phyloP scores from a whole-genome alignment of 2,329 filamentous ascomycete species.

The Cryphonectria nitschkei region DNA sequence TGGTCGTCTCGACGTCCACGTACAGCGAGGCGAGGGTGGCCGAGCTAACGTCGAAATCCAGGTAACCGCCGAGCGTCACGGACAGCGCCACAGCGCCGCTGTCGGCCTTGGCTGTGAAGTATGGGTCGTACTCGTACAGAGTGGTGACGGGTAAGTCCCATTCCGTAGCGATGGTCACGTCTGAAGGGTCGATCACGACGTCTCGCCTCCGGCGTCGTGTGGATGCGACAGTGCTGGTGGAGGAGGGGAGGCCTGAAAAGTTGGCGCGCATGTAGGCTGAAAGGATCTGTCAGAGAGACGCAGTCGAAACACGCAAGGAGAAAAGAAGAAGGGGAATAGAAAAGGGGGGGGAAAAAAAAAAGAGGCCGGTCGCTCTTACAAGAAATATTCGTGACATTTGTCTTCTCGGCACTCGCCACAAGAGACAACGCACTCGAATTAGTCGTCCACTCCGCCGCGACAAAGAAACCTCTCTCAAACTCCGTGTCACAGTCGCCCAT shows the following conservation, averaged over 20 bases:
- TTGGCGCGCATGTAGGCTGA: slow-evolving; percentile 24
- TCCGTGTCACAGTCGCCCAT: slow-evolving; percentile 24
- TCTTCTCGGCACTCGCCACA: slow-evolving; percentile 19
- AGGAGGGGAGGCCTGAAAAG: slow-evolving; percentile 20
- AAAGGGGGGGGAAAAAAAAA: too few species aligned
- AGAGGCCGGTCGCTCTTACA: background rate
- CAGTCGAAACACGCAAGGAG: too few species aligned
- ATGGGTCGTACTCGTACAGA: slow-evolving; percentile 29
- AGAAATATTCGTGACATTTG: slow-evolving; percentile 2
- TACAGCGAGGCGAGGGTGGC: slow-evolving; percentile 42
- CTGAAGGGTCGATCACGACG: slow-evolving; percentile 14
- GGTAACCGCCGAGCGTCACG: slow-evolving; percentile 46
- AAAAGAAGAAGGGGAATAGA: too few species aligned
- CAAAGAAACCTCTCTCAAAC: slow-evolving; percentile 24
- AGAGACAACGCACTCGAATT: background rate
- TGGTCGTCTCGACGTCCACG: slow-evolving; percentile 47
- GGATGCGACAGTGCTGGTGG: slow-evolving; percentile 5
- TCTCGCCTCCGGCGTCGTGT: slow-evolving; percentile 4
- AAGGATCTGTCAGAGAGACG: background rate
- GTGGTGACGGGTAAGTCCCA: slow-evolving; percentile 20
- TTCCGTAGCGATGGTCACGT: slow-evolving; percentile 9
- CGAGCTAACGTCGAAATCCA: slow-evolving; percentile 45
- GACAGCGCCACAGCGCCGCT: slow-evolving; percentile 40
- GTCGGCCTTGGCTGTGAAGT: slow-evolving; percentile 42
- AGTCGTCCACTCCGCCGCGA: slow-evolving; percentile 8